phyloP scores from a whole-genome alignment of 2,329 filamentous ascomycete genomes.

The Hypoxylon sp. region DNA sequence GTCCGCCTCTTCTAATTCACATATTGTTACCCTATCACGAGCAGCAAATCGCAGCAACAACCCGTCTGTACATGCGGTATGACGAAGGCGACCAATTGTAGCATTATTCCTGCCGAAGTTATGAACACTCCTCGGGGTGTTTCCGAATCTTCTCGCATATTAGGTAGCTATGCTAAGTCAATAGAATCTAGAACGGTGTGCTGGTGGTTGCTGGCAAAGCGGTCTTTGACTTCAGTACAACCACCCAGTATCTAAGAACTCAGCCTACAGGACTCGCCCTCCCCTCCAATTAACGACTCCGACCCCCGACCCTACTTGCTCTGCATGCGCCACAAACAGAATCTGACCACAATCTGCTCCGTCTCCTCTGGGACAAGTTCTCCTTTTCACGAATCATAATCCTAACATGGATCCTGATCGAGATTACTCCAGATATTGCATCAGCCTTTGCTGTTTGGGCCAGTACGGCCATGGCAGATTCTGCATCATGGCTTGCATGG shows the following conservation, averaged over 20 bases:
- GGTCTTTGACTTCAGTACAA: neutral
- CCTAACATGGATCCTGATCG: neutral
- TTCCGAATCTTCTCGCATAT: neutral
- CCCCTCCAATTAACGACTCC: neutral
- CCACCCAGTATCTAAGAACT: no score
- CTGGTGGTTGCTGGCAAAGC: neutral
- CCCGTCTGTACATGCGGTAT: neutral
- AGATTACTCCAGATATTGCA: neutral
- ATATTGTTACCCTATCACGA: neutral
- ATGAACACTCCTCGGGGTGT: neutral
- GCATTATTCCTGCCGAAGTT: neutral
- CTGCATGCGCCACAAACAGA: neutral
- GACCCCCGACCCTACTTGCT: neutral
- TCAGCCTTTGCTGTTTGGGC: neutral
- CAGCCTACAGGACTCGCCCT: no score
- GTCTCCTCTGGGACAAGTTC: neutral
- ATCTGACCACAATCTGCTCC: neutral
- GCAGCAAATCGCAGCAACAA: neutral
- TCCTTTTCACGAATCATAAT: neutral
- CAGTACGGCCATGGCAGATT: neutral
- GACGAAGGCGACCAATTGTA: conserved; percentile 1
- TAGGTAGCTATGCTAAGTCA: no score
- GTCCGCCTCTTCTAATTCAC: no score
- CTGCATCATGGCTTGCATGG: neutral
- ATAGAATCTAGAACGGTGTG: no score